Evolutionary conservation across 495 filamentous ascomycete species (phyloP).

Genomic region (Neurospora africana): DNA sequence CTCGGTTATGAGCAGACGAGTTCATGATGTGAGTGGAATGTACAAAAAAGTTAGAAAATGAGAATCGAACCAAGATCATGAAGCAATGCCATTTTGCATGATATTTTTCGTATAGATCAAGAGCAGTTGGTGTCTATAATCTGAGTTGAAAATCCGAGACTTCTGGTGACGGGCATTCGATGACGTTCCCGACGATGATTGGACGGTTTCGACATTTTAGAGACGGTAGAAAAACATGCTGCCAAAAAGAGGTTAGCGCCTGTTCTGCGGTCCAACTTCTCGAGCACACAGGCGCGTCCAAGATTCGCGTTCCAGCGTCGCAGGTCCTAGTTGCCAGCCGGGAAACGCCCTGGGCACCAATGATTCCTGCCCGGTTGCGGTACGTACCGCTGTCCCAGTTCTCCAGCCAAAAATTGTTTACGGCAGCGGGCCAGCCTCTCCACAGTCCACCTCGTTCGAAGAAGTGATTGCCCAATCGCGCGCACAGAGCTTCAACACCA

Average conservation of each 20-base stretch:
- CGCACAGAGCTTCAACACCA: conserved; percentile 2
- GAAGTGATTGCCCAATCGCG: background rate
- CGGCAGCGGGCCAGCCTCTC: conserved; percentile 12
- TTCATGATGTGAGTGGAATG: background rate
- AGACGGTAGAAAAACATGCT: background rate
- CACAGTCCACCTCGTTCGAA: background rate
- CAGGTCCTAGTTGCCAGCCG: background rate
- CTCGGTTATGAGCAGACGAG: background rate
- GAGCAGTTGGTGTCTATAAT: background rate
- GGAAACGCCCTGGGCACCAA: conserved; percentile 10
- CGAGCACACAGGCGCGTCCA: background rate
- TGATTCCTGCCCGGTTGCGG: conserved; percentile 13
- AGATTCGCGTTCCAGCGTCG: conserved; percentile 10
- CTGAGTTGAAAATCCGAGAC: background rate
- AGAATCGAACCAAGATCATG: background rate
- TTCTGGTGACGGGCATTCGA: background rate
- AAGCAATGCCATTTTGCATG: background rate
- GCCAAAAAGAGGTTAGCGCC: background rate
- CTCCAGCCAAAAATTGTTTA: conserved; percentile 28
- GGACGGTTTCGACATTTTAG: background rate
- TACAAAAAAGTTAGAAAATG: background rate
- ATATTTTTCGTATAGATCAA: background rate
- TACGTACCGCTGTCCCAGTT: background rate
- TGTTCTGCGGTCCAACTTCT: background rate
- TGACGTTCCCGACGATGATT: background rate